Evolutionary conservation across 2,329 filamentous ascomycete genomes (phyloP), one percentile per base, ranked within the genome.

Genomic region (Fusarium oxysporum): DNA sequence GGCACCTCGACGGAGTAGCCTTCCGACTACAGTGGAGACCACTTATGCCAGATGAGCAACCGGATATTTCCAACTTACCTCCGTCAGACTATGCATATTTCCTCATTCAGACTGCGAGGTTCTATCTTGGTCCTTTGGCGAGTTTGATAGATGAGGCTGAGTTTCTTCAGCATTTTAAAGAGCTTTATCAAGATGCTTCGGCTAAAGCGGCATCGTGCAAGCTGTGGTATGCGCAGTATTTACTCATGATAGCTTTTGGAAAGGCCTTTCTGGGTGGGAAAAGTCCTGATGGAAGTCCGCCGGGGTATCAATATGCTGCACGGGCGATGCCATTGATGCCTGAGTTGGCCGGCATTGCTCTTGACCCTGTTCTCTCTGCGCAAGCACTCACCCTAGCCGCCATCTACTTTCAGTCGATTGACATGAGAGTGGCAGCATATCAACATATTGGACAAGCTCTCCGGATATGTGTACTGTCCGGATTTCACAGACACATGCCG

Each of bases 341-440:
- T 0, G 82, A 84, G 55, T 30, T 83, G 9, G 73, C 74, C 0
- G 70, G 66, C 2, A 71, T 78, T 17, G 76, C 77, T 25, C 48
- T 73, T 1, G 74, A 78, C 3, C 68, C 74, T 0, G 65, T 77
- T 0, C 60, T 77, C 1, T 74, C 76, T 1, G 71, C 69, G 0
- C 72, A 84, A 19, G 80, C 81, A 0, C 68, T 84, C 0, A 78
- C 80, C 0, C 37, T 84, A 11, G 81, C 78, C 0, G 82, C 82
- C 0, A 71, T 84, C 0, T 84, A 83, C 60, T 78, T 83, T 6
- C 82, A 84, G 37, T 83, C 82, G 1, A 77, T 84, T 4, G 82
- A 84, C 21, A 83, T 83, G 80, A 76, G 82, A 55, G 74, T 81
- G 0, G 80, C 80, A 2, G 82, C 82, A 0, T 83, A 81, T 32